These are phyloP conservation scores for Exophiala bonariae DNA, from an alignment of 2,329 filamentous ascomycete genomes.

Conservation along the genomic window DNA sequence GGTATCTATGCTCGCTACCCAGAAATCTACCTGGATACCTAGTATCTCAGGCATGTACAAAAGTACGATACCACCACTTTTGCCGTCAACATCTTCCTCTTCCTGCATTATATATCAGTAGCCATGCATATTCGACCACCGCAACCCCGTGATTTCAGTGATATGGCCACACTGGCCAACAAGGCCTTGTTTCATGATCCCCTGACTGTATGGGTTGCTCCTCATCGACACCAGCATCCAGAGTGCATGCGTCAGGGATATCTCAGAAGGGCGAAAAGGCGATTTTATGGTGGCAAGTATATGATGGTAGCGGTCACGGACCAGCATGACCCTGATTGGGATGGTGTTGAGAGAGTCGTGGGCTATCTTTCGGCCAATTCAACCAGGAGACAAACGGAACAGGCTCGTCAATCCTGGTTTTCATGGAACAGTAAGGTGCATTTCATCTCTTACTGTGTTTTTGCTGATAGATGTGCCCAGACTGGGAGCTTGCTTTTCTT, in stretches of 20 bases:
- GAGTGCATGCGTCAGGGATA: constrained; percentile 20
- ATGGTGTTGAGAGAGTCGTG: constrained; percentile 22
- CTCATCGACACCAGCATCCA: constrained; percentile 21
- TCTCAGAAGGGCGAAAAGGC: constrained; percentile 17
- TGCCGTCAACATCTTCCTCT: no score
- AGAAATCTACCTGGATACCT: no score
- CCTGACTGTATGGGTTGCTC: constrained; percentile 20
- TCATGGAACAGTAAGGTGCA: constrained; percentile 15
- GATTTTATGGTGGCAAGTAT: constrained; percentile 20
- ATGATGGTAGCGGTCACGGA: constrained; percentile 24
- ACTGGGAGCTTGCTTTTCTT: constrained; percentile 18
- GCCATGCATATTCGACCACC: constrained; percentile 26
- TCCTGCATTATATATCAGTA: no score
- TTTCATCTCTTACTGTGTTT: not conserved
- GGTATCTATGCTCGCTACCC: no score
- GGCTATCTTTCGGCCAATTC: constrained; percentile 22
- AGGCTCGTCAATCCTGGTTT: constrained; percentile 1
- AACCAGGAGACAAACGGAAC: not conserved
- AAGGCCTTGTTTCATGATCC: constrained; percentile 26
- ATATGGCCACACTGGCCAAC: constrained; percentile 19
- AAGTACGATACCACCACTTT: no score
- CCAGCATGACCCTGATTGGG: constrained; percentile 13
- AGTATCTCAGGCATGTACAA: no score
- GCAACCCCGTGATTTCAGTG: constrained; percentile 15
- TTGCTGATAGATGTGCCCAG: constrained; percentile 9